Evolutionary conservation across 2,329 filamentous ascomycete species (phyloP), one percentile per base, ranked within the genome.

Genomic region (Ambrosiella xylebori): DNA sequence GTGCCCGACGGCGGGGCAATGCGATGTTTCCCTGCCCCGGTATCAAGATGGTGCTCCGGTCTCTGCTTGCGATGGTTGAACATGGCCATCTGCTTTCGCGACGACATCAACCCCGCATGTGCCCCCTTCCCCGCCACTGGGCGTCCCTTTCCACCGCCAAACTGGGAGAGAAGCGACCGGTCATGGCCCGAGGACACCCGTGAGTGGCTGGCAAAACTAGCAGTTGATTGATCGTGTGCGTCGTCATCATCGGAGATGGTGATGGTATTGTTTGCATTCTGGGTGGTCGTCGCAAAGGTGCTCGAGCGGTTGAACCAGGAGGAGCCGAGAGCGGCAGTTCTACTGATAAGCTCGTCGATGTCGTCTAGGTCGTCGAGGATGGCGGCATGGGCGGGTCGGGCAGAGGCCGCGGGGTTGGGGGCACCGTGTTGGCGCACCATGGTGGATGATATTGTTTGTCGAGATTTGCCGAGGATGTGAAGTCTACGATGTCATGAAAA

Each of bases 1-100:
- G 69, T 49, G 11, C 40, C 45, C 4, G 38, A 40, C 12, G 45
- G 56, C 8, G 53, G 36, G 13, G 39, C 49, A 63, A 71, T 76
- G 63, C 70, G 73, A 61, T 78, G 71, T 36, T 27, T 2, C 27
- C 27, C 27, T 27, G 77, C 69, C 61, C 71, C 69, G 58, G 64
- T 66, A 59, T 71, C 74, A 49, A 76, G 71, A 64, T 82, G 79
- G 63, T 78, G 77, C 64, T 82, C 79, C 1, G 78, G 78, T 1
- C 78, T 73, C 55, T 70, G 76, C 65, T 72, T 77, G 52, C 74
- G 74, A 62, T 76, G 73, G 56, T 78, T 73, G 65, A 81, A 81
- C 59, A 79, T 67, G 59, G 77, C 77, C 66, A 77, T 77, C 65
- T 78, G 75, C 65, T 79, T 77, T 65, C 75, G 73, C 65, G 72